phyloP scores from a whole-genome alignment of 441 rosid species.

The Breynia disticha region DNA sequence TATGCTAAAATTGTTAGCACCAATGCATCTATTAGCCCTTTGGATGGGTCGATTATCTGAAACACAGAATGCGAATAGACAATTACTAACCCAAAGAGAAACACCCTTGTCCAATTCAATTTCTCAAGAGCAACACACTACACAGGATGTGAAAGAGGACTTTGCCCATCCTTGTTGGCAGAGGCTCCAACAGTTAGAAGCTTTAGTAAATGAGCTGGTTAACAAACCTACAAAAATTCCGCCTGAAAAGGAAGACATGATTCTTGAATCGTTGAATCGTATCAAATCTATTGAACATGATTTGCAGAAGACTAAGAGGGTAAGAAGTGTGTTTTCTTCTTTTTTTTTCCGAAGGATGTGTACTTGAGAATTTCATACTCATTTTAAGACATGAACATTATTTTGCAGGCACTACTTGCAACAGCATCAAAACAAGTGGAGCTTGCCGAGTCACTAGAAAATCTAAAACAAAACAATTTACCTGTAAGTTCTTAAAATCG shows the following conservation, averaged over 20 bases:
- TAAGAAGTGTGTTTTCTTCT: constrained; percentile 16
- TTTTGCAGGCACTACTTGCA: constrained; percentile 66
- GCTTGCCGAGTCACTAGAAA: constrained; percentile 77
- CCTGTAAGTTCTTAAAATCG: constrained; percentile 38
- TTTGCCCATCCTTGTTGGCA: constrained; percentile 68
- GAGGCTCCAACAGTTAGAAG: constrained; percentile 76
- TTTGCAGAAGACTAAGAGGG: constrained; percentile 80
- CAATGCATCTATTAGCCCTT: constrained; percentile 37
- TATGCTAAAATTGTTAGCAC: constrained; percentile 41
- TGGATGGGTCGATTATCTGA: constrained; percentile 33
- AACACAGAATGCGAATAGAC: constrained; percentile 21
- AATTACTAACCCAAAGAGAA: constrained; percentile 30
- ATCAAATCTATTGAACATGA: constrained; percentile 79
- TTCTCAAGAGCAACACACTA: constrained; percentile 26
- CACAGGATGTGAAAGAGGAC: constrained; percentile 37
- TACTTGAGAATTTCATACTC: not conserved
- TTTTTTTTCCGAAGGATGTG: constrained; percentile 2
- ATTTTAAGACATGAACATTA: not conserved
- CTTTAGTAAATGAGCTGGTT: constrained; percentile 54
- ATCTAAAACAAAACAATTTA: constrained; percentile 40
- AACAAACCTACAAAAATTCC: constrained; percentile 67
- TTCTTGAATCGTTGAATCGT: constrained; percentile 72
- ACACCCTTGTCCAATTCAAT: constrained; percentile 27
- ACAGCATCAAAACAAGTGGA: constrained; percentile 91
- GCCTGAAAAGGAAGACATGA: constrained; percentile 80